A percentile compares a stretch with the other conserved stretches of the same genome.
Evolutionary conservation across 2,329 filamentous ascomycete genomes (phyloP).

Genomic region (Arthroderma uncinatum): DNA sequence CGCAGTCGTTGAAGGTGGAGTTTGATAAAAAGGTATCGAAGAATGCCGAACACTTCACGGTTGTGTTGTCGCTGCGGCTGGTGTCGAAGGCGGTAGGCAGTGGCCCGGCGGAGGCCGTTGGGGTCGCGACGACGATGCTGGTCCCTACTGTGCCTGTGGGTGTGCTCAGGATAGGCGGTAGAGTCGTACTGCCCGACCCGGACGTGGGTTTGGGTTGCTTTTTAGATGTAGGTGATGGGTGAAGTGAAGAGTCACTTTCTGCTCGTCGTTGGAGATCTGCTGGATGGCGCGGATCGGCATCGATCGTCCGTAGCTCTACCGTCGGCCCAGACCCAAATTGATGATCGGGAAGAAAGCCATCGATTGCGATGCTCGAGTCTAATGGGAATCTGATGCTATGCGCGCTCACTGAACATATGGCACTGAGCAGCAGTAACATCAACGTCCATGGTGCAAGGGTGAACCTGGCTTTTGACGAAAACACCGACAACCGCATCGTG

Average conservation of each 20-base stretch:
- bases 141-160: not conserved
- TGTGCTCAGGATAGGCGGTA: not conserved
- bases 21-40: conserved; percentile 57
- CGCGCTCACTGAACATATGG: not conserved
- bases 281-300: not conserved
- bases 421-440: not conserved
- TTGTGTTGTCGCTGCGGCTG: conserved; percentile 52
- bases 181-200: not conserved
- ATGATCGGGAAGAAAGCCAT: not conserved
- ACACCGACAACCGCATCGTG: not conserved
- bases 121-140: conserved; percentile 12
- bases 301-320: not conserved
- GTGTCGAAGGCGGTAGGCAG: conserved; percentile 59
- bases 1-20: conserved; percentile 58
- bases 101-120: conserved; percentile 18
- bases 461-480: not conserved
- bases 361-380: not conserved
- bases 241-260: not conserved
- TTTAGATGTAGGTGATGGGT: not conserved
- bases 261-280: not conserved
- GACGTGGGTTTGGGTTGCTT: not conserved
- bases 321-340: not conserved
- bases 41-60: conserved; percentile 42
- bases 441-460: not conserved
- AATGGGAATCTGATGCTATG: not conserved